Conservation (phyloP, 2,329 filamentous ascomycete species). For the Chrysoporthe deuterocubensis region DNA sequence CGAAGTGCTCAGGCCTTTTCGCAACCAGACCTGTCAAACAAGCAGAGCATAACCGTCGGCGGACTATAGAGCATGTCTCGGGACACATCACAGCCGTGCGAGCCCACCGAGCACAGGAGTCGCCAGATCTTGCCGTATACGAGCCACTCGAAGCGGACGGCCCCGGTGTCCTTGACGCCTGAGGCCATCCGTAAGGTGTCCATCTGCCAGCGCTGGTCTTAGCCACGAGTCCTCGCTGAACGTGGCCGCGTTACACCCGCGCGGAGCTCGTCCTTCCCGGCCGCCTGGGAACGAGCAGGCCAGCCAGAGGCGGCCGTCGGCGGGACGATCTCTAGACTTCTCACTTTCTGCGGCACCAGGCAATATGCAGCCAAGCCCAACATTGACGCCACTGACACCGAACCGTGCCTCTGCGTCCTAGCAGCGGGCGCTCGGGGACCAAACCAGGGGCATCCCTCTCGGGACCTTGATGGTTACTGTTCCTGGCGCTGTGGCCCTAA, state of each 20-base stretch:
- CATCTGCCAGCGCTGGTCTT: slow-evolving; percentile 6
- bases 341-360: slow-evolving; percentile 8
- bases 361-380: slow-evolving; percentile 22
- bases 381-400: not conserved
- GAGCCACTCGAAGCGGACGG: not conserved
- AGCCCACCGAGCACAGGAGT: not conserved
- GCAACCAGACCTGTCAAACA: slow-evolving; percentile 9
- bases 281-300: slow-evolving; percentile 15
- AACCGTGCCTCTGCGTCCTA: slow-evolving; percentile 1
- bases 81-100: not conserved
- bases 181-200: not conserved
- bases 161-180: not conserved
- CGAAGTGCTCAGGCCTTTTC: not conserved
- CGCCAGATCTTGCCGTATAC: slow-evolving; percentile 15
- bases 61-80: slow-evolving; percentile 13
- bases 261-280: slow-evolving; percentile 25
- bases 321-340: slow-evolving; percentile 18
- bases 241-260: slow-evolving; percentile 25
- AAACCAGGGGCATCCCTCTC: slow-evolving; percentile 20
- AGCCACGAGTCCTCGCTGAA: slow-evolving; percentile 21
- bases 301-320: not conserved
- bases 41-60: not conserved
- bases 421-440: too few relatives aligned
- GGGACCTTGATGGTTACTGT: not conserved
- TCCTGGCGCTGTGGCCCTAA: not conserved